Base-by-base conservation (phyloP, 2,329 filamentous ascomycete genomes). In the Neonectria faginata region DNA sequence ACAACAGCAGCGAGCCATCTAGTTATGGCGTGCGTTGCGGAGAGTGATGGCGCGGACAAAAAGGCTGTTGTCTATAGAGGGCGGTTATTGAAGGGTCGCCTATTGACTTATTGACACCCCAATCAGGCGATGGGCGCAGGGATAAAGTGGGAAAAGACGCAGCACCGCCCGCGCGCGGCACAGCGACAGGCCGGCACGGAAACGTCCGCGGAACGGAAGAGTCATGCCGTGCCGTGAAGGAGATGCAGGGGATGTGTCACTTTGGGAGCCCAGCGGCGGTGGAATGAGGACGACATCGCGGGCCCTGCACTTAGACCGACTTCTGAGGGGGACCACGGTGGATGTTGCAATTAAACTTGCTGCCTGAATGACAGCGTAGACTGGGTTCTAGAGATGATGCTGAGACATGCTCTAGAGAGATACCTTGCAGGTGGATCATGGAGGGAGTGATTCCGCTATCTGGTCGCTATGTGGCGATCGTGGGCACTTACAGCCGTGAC, bases 21-120 rank as follows among this genome's bases (percentile, higher is more conserved):
- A 45, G 47, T 47, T 50, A 42, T 55, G 42, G 44, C 39, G 25
- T 54, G 42, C 20, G 27, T 29, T 59, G 33, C 44, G 36, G 29
- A 5, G 39, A 6, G 44, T 16, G 29, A 29, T n/a, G 22, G 33
- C 50, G 29, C 22, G 25, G 54, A 31, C 11, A 10, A n/a, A 31
- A 55, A 44, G 27, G 62, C 9, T 52, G 29, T 52, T 60, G 48
- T 51, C 20, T 48, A 61, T 61, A 31, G 44, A 64, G 48, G 41
- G 52, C 44, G 39, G 20, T 41, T 64, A 55, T 60, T 61, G 27
- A 61, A 41, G 29, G 29, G n/a, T 41, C 50, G 54, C 36, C 58
- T 57, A 65, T 62, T 62, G 63, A 62, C 39, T 7, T 42, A 42
- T 42, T 42, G 39, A 42, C 39, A 45, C 4, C 56, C 51, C 20